These are phyloP conservation scores for Lophium mytilinum DNA, from an alignment of 495 filamentous ascomycete genomes.

Conservation along the genomic window DNA sequence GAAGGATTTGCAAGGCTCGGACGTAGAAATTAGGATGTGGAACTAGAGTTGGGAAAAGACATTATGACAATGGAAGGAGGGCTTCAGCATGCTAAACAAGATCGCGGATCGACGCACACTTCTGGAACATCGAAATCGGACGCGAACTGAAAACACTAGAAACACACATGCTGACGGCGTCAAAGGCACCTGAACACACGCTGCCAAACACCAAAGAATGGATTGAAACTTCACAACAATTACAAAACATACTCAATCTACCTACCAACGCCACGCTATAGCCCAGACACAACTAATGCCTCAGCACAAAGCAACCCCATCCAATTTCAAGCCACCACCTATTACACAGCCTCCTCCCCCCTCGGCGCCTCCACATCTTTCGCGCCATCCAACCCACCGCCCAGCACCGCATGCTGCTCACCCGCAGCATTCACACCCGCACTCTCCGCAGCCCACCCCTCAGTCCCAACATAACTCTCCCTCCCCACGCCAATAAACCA, in stretches of 20 bases:
- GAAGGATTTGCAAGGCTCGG: too few relatives aligned
- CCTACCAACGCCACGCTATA: background rate
- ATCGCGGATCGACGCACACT: too few relatives aligned
- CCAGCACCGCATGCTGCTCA: background rate
- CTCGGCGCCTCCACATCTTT: background rate
- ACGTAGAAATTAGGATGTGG: too few relatives aligned
- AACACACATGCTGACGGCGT: too few relatives aligned
- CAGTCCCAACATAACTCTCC: conserved; percentile 31
- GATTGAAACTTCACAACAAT: too few relatives aligned
- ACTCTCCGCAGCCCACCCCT: conserved; percentile 23
- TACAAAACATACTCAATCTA: background rate
- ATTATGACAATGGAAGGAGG: too few relatives aligned
- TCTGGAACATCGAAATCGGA: too few relatives aligned
- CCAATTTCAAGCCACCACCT: background rate
- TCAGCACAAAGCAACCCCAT: background rate
- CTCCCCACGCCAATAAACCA: conserved; percentile 37
- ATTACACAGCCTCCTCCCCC: background rate
- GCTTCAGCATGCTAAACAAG: too few relatives aligned
- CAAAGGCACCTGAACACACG: too few relatives aligned
- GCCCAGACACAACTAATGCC: background rate
- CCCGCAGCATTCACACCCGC: background rate
- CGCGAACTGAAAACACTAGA: too few relatives aligned
- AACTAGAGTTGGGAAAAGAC: too few relatives aligned
- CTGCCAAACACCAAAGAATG: too few relatives aligned
- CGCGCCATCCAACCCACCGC: background rate